Conservation (phyloP, 441 rosid genomes). For the Erodium texanum region DNA sequence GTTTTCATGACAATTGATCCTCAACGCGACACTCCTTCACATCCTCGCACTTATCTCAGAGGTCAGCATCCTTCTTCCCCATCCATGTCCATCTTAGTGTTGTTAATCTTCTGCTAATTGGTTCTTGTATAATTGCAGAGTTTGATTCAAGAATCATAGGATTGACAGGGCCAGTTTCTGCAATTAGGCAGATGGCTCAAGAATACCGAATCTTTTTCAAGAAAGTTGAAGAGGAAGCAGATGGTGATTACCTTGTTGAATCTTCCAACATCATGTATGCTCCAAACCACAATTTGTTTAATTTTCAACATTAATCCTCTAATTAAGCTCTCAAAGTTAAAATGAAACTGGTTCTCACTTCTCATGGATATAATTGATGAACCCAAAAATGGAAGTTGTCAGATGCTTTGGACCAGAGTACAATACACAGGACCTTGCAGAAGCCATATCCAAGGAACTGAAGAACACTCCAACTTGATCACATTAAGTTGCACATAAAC, state of each 20-base stretch:
- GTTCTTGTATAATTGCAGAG: slow-evolving; percentile 34
- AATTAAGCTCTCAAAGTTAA: not conserved
- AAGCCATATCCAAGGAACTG: slow-evolving; percentile 48
- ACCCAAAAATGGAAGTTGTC: slow-evolving; percentile 70
- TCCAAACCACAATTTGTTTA: not conserved
- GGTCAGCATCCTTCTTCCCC: slow-evolving; percentile 30
- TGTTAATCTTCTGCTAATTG: too few species aligned
- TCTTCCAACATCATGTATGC: slow-evolving; percentile 68
- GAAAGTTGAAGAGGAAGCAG: slow-evolving; percentile 78
- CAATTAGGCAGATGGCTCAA: slow-evolving; percentile 76
- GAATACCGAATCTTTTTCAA: slow-evolving; percentile 71
- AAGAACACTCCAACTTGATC: slow-evolving; percentile 12
- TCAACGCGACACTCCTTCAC: slow-evolving; percentile 65
- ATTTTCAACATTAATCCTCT: too few species aligned
- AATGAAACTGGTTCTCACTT: not conserved
- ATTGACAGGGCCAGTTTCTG: slow-evolving; percentile 50
- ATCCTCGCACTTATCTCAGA: slow-evolving; percentile 64
- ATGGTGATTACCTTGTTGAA: slow-evolving; percentile 65
- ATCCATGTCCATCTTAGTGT: too few species aligned
- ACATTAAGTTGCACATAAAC: not conserved
- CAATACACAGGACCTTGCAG: slow-evolving; percentile 44
- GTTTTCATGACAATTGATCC: slow-evolving; percentile 84
- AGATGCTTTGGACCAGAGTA: slow-evolving; percentile 77
- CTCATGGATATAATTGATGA: not conserved
- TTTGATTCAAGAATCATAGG: slow-evolving; percentile 65